These are phyloP conservation scores for Vitis hybrid DNA, from an alignment of 177 flowering plant species.

Conservation along the genomic window DNA sequence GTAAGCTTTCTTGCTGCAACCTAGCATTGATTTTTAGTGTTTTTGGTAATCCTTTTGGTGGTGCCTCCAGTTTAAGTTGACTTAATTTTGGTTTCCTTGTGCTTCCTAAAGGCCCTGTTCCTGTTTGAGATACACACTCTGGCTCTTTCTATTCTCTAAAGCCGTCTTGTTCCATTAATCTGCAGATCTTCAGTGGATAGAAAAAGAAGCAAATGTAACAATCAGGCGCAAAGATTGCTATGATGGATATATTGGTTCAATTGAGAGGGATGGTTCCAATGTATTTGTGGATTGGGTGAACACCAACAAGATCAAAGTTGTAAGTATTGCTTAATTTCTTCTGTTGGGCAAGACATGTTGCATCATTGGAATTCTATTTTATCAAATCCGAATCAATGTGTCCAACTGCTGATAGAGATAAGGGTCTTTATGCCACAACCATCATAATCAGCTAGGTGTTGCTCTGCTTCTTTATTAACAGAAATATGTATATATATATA, in stretches of 20 bases:
- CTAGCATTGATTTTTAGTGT: no score
- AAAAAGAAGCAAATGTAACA: conserved; percentile 40
- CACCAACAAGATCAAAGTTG: conserved; percentile 33
- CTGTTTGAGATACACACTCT: no score
- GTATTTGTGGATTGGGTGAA: conserved; percentile 45
- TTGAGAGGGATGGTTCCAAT: conserved; percentile 42
- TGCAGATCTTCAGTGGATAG: conserved; percentile 43
- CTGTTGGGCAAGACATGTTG: background rate
- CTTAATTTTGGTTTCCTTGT: no score
- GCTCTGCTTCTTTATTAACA: background rate
- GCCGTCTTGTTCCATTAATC: background rate
- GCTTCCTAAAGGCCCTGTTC: no score
- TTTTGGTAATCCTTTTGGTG: no score
- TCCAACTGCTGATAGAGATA: background rate
- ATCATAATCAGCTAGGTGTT: no score
- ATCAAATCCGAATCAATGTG: no score
- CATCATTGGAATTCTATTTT: no score
- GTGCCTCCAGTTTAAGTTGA: no score
- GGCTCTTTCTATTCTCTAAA: background rate
- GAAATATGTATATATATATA: background rate
- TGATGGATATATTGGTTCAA: conserved; percentile 43
- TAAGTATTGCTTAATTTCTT: conserved; percentile 12
- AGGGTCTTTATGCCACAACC: background rate
- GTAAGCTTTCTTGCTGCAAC: background rate
- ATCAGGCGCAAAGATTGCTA: conserved; percentile 48